Evolutionary conservation across 768 basidiomycete species (phyloP).

Genomic region (Hericium coralloides): DNA sequence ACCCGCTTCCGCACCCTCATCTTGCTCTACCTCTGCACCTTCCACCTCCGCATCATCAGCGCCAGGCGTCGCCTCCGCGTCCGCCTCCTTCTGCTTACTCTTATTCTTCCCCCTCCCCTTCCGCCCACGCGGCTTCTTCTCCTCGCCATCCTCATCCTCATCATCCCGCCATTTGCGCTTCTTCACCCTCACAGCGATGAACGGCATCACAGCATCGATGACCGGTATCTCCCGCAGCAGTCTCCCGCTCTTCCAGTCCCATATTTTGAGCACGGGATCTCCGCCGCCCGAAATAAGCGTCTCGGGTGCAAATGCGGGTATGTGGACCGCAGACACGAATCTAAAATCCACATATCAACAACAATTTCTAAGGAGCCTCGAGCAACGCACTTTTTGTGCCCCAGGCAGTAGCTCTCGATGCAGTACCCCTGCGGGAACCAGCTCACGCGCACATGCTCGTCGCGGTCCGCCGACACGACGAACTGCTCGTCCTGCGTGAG

Average conservation of each 20-base stretch:
- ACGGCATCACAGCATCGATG: constrained; percentile 25
- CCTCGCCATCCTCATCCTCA: constrained; percentile 23
- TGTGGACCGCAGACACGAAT: constrained; percentile 76
- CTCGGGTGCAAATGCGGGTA: constrained; percentile 38
- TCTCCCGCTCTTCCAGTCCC: constrained; percentile 69
- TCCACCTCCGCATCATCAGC: background rate
- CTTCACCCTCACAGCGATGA: constrained; percentile 28
- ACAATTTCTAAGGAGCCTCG: background rate
- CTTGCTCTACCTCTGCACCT: background rate
- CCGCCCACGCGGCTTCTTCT: constrained; percentile 6
- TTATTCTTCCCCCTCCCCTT: constrained; percentile 9
- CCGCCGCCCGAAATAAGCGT: constrained; percentile 83
- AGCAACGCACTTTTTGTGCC: constrained; percentile 62
- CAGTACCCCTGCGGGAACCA: constrained; percentile 81
- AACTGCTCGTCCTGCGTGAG: constrained; percentile 59
- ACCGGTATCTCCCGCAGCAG: constrained; percentile 46
- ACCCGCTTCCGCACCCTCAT: background rate
- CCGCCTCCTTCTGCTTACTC: constrained; percentile 7
- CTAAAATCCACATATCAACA: constrained; percentile 26
- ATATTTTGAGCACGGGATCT: constrained; percentile 65
- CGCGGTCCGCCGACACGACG: constrained; percentile 87
- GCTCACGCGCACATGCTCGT: constrained; percentile 91
- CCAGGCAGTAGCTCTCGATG: constrained; percentile 83
- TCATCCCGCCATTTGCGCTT: constrained; percentile 19
- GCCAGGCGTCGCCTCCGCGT: background rate